Base-by-base conservation (phyloP, 2,329 filamentous ascomycete species). In the Elsinoe batatas region DNA sequence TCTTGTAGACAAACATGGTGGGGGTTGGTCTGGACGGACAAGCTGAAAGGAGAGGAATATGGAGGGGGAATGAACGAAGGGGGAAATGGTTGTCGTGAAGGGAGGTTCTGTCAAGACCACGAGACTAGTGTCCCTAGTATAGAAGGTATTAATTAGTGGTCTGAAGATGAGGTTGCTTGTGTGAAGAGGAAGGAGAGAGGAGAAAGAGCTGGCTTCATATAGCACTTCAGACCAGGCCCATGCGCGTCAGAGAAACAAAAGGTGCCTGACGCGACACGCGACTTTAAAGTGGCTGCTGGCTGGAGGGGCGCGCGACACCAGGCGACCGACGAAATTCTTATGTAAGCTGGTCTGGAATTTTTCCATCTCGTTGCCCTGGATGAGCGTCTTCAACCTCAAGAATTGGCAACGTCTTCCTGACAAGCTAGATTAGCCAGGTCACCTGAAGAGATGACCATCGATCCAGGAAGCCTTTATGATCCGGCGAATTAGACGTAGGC, bases 1-100 rank as follows among this genome's bases (percentile, higher is more conserved):
- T 74, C 72, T 82, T 82, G 69, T 79, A 80, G 65, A 82, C 79
- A 69, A 79, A 82, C 79, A 82, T 82, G 61, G 66, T 76, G 55
- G n/a, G n/a, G 32, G n/a, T 36, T 38, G 26, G 60, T 61, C 36
- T 61, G 50, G 26, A 60, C 60, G 58, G 62, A 62, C 60, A 60
- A 58, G 33, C 35, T 56, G 56, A 46, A 54, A 33, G 37, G 4
- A 49, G 33, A 50, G 51, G 33, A 54, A 50, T 58, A 58, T 53
- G 58, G 22, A 53, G 56, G 46, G 38, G 56, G 18, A 40, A 18
- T 18, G 44, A 42, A 44, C 47, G 42, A 46, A 46, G 40, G 56
- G 54, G 32, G 56, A 50, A 43, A 30, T 30, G 54, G 32, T 57
- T 47, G 22, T 38, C 43, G 17, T 22, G 15, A 22, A 38, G 40